These are phyloP conservation scores for Acanthamoeba healyi DNA, from an alignment of 208 protist species.

Conservation along the genomic window DNA sequence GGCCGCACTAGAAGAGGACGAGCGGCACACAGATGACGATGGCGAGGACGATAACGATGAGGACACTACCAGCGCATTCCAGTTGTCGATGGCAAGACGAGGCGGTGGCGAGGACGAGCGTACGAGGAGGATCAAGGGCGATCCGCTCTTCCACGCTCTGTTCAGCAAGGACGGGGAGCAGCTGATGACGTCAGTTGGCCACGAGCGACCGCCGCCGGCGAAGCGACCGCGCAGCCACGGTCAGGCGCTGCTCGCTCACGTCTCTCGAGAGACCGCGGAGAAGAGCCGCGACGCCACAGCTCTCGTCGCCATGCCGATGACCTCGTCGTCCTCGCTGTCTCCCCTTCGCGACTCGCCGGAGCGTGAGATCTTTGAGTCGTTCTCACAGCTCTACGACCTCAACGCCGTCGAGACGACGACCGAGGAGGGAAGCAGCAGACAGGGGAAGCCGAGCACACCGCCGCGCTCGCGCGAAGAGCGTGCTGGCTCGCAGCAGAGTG, in stretches of 20 bases:
- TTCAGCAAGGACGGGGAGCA: neutral
- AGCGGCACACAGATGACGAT: too few species aligned
- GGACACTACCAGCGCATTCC: neutral
- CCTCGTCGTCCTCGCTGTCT: conserved; percentile 49
- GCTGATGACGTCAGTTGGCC: too few species aligned
- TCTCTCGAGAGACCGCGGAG: too few species aligned
- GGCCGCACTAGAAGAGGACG: too few species aligned
- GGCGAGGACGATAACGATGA: conserved; percentile 2
- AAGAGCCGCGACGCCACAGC: neutral
- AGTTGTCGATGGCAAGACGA: too few species aligned
- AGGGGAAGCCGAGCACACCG: too few species aligned
- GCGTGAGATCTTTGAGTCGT: conserved; percentile 22
- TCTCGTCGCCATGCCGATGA: neutral
- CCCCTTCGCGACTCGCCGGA: conserved; percentile 27
- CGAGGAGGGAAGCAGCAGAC: too few species aligned
- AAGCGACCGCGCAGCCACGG: neutral
- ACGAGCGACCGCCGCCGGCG: neutral
- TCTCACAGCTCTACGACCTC: neutral
- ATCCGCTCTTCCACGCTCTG: conserved; percentile 48
- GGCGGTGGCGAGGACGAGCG: neutral
- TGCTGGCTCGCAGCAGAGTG: too few species aligned
- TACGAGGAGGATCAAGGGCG: neutral
- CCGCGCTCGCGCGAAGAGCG: too few species aligned
- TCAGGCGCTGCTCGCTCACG: too few species aligned
- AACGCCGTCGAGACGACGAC: neutral